These are phyloP conservation scores for Chenopodium berlandieri DNA, from an alignment of 148 eudicot genomes.

Conservation along the genomic window DNA sequence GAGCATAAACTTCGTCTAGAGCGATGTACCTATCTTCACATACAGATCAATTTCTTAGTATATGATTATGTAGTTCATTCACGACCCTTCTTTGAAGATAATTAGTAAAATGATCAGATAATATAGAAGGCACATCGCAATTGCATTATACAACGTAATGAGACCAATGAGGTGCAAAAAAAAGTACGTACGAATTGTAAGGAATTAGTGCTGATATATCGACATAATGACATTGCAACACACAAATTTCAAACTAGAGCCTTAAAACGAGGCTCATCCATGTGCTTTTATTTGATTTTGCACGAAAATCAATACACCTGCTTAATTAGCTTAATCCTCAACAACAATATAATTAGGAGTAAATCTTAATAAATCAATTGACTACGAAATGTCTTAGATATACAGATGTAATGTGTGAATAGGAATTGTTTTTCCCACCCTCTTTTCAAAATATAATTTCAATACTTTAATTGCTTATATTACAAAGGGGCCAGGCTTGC, in stretches of 20 bases:
- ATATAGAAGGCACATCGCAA: too few species aligned
- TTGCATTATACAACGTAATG: too few species aligned
- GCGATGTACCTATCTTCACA: too few species aligned
- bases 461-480: too few species aligned
- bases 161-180: background rate
- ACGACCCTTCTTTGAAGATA: too few species aligned
- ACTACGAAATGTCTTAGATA: background rate
- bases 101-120: too few species aligned
- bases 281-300: conserved; percentile 22
- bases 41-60: too few species aligned
- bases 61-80: too few species aligned
- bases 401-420: background rate
- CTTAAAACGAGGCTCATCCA: conserved; percentile 18
- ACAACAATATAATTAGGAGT: conserved; percentile 6
- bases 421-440: background rate
- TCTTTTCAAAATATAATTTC: too few species aligned
- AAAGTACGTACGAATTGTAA: background rate
- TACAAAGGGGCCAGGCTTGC: too few species aligned
- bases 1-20: too few species aligned
- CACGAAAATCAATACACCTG: conserved; percentile 3
- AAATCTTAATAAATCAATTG: background rate
- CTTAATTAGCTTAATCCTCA: conserved; percentile 10
- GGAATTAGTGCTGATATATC: background rate
- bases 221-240: background rate
- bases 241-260: conserved; percentile 1